phyloP scores from a whole-genome alignment of 441 rosid genomes.

The Adansonia rubrostipa region DNA sequence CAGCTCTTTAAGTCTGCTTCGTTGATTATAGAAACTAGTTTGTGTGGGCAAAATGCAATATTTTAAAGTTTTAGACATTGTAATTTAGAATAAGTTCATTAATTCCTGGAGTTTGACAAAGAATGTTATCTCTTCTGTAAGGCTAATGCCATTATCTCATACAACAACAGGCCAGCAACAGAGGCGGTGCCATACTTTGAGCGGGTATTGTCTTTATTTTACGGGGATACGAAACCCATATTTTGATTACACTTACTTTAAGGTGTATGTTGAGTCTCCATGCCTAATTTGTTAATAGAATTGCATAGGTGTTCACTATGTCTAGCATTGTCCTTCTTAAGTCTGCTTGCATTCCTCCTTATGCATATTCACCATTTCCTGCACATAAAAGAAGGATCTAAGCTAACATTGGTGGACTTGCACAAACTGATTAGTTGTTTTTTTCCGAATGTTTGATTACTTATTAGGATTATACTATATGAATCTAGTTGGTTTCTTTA shows the following conservation, averaged over 20 bases:
- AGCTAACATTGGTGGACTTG: neutral
- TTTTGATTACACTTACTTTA: neutral
- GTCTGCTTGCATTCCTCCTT: neutral
- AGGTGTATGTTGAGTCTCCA: neutral
- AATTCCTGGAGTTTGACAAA: conserved; percentile 48
- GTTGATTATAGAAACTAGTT: neutral
- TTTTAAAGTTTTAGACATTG: conserved; percentile 32
- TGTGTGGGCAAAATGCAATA: conserved; percentile 25
- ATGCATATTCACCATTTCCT: neutral
- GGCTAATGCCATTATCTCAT: conserved; percentile 94
- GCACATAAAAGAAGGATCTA: neutral
- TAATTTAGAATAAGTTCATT: conserved; percentile 31
- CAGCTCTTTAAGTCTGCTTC: conserved; percentile 16
- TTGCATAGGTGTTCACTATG: neutral
- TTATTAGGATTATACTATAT: neutral
- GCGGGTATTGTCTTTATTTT: conserved; percentile 55
- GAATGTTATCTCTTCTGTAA: conserved; percentile 57
- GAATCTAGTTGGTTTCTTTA: neutral
- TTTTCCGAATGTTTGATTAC: neutral
- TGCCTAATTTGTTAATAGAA: neutral
- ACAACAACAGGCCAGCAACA: conserved; percentile 92
- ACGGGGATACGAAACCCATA: neutral
- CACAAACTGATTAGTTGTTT: neutral
- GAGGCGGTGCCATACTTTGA: conserved; percentile 98
- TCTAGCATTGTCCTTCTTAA: neutral